Evolutionary conservation across 768 basidiomycete genomes (phyloP), one percentile per base, ranked within the genome.

Genomic region (Agrocybe chaxingu): DNA sequence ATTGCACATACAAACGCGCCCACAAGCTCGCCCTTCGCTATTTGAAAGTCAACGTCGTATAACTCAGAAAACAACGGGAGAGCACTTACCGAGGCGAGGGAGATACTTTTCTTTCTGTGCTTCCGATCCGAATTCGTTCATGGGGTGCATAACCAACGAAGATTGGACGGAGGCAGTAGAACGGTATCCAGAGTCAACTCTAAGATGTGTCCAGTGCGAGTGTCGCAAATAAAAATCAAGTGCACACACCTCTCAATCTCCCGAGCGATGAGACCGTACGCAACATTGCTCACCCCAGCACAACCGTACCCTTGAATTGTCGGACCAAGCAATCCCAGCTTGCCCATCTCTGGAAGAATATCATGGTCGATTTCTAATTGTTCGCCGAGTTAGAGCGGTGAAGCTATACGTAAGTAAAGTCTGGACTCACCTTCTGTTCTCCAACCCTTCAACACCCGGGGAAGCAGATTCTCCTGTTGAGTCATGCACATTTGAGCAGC

Each of bases 111-210:
- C 87, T 71, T 94, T 95, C 69, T 98, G 93, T 31, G 80, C 84
- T 31, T 93, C 85, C 0, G 86, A 81, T 1, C 96, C 96, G 65
- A 94, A 98, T 60, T 89, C 85, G 62, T 89, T 70, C 57, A 92
- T 90, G 7, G 87, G 94, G 62, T 96, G 92, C 95, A 99, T 99
- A 9, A 96, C 92, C 24, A 99, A 81, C 13, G 92, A 95, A 0
- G 90, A 92, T 66, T 98, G 96, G 3, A 98, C 96, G 12, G 94
- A 97, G 55, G 93, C 85, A 3, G 86, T 95, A 4, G 92, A 95
- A 19, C 96, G 89, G 63, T 97, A 98, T 0, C 96, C 96, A 2
- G 95, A 98, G 64, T 99, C 96, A 35, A 98, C 85, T 54, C 95
- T 93, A 58, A 24, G 29, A 35, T 0, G 45, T 13, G 34, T 45